Evolutionary conservation across 495 filamentous ascomycete genomes (phyloP).

Genomic region (Lasiosphaeria hispida): DNA sequence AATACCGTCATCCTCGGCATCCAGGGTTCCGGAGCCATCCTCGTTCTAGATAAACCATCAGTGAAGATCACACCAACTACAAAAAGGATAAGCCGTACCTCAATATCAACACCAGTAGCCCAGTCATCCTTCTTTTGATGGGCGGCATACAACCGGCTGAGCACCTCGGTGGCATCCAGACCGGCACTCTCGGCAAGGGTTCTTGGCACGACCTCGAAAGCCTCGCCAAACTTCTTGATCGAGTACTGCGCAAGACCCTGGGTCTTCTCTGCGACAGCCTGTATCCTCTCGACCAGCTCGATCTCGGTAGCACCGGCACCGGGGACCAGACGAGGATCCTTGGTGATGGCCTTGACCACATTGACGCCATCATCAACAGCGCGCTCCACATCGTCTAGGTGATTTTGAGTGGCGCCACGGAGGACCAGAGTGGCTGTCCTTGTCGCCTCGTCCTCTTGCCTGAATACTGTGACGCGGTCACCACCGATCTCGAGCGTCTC

Average conservation of each 20-base stretch:
- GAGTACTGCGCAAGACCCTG: constrained; percentile 90
- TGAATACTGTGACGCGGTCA: constrained; percentile 97
- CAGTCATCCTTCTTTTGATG: constrained; percentile 85
- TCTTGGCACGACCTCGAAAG: constrained; percentile 94
- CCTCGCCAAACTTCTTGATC: constrained; percentile 95
- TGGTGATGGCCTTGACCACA: constrained; percentile 96
- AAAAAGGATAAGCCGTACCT: constrained; percentile 44
- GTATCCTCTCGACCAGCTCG: constrained; percentile 89
- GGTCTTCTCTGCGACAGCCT: constrained; percentile 83
- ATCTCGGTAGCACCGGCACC: constrained; percentile 96
- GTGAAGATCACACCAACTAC: neutral
- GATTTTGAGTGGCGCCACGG: constrained; percentile 94
- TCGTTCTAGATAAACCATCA: constrained; percentile 52
- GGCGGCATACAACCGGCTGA: constrained; percentile 87
- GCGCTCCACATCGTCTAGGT: constrained; percentile 94
- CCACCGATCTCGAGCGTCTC: constrained; percentile 98
- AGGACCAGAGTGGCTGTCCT: constrained; percentile 94
- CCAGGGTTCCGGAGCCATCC: constrained; percentile 74
- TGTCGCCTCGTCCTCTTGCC: constrained; percentile 90
- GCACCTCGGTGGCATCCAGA: constrained; percentile 90
- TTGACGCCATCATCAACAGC: constrained; percentile 99
- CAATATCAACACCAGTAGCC: constrained; percentile 90
- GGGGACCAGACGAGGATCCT: constrained; percentile 85
- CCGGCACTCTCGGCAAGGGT: constrained; percentile 93
- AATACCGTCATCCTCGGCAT: constrained; percentile 87